Base-by-base conservation (phyloP, 1,284 basidiomycete genomes). In the Apiotrichum montevideense region DNA sequence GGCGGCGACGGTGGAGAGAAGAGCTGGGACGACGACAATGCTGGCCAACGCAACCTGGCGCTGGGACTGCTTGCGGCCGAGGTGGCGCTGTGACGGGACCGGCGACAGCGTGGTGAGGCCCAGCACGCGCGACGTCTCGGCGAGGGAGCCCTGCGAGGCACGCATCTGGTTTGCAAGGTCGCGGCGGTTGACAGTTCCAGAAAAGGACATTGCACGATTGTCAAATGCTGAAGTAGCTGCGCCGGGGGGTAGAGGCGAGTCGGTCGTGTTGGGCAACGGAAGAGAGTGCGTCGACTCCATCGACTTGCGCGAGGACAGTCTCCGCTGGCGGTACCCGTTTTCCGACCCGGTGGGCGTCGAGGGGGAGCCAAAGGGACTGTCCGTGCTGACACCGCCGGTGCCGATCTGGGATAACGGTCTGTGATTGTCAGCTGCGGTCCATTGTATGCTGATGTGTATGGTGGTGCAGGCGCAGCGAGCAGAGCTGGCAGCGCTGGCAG, bases 1-100 rank as follows among this genome's bases (percentile, higher is more conserved):
- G 61, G 91, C 89, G 1, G 95, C 93, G 9, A 99, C 93, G 52
- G 87, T 87, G 35, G 94, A 98, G 5, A 98, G 83, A 15, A 98
- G 80, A 2, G 96, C 95, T 6, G 96, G 94, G 50, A 98, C 87
- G 46, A 88, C 80, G 10, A 88, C 87, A n/a, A 84, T 80, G 64
- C 83, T 82, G 46, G 44, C 43, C 35, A 70, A 68, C 11, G 72
- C 57, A 53, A 66, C 73, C 44, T 66, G 65, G 13, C 70, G 61
- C 37, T 49, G 47, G 2, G 65, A 62, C 9, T 59, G 61, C n/a
- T 62, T 65, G 14, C 70, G 64, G 21, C 61, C 63, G 7, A 74
- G 59, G 5, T 69, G 71, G 15, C 65, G 62, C 29, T 69, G 65
- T 8, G 73, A 73, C 2, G 67, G 62, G 15, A 68, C 60, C 7